These are phyloP conservation scores for Epichloe gansuensis DNA, from an alignment of 2,329 filamentous ascomycete genomes.

Conservation along the genomic window DNA sequence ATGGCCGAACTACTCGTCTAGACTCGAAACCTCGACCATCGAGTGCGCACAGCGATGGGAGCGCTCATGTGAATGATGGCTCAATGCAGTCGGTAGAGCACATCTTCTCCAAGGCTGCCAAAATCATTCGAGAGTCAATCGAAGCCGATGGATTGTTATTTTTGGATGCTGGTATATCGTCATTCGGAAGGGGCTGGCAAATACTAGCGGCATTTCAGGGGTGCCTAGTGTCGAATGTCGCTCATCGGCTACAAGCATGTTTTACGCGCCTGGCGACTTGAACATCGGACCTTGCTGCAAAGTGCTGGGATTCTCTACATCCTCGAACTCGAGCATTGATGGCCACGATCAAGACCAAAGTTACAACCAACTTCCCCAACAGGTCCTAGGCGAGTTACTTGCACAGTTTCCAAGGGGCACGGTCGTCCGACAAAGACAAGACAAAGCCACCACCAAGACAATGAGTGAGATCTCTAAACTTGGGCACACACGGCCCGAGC, in stretches of 20 bases:
- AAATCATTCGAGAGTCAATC: conserved; percentile 29
- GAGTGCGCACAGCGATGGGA: not conserved
- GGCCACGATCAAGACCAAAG: conserved; percentile 10
- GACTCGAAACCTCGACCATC: not conserved
- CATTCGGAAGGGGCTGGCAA: conserved; percentile 7
- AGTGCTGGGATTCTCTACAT: conserved; percentile 28
- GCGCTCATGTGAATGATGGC: conserved; percentile 1
- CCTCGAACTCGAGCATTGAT: conserved; percentile 22
- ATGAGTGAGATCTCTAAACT: not conserved
- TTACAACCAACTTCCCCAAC: conserved; percentile 2
- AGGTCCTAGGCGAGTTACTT: conserved; percentile 2
- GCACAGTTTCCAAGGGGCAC: conserved; percentile 2
- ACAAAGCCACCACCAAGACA: not conserved
- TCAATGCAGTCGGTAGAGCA: conserved; percentile 2
- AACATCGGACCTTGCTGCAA: conserved; percentile 13
- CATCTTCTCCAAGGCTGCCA: conserved; percentile 32
- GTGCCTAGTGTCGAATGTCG: not conserved
- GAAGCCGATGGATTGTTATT: conserved; percentile 25
- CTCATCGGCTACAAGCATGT: conserved; percentile 2
- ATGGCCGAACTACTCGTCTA: not conserved
- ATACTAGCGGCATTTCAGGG: not conserved
- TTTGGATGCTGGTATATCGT: conserved; percentile 22
- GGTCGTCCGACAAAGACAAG: not conserved
- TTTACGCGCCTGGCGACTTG: not conserved
- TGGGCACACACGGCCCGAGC: not conserved